Evolutionary conservation across 495 filamentous ascomycete genomes (phyloP), one percentile per base, ranked within the genome.

Genomic region (Penicillium arizonense): DNA sequence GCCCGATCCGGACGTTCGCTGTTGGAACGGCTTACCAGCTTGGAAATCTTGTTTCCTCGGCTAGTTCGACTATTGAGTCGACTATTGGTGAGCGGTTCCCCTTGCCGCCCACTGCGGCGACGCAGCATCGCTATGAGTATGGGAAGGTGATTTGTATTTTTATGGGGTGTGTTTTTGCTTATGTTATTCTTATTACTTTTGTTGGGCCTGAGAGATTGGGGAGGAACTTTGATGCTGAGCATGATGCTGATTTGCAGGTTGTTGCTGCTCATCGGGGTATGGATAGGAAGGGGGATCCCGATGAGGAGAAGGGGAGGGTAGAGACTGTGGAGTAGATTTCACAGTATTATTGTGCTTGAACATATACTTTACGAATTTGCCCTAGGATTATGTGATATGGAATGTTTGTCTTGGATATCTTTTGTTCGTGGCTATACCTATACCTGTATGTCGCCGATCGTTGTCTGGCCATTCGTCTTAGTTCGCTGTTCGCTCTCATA

Each of bases 81-180:
- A 91, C 85, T 0, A 87, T 92, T 54, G 90, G 91, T 34, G 80
- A 91, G 69, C 77, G 82, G 4, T 96, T 94, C 70, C 89, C 89
- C 0, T 74, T 96, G 3, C 79, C 85, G 5, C 76, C 78, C 0
- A 77, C 77, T 2, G 62, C 74, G 10, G 69, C 68, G 16, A 60
- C 49, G 0, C 16, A 58, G 37, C 73, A 74, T 5, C 73, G 90
- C 24, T 96, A 92, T 64, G 72, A 90, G 43, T 96, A 96, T 47
- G 91, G 92, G 11, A 87, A 87, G 55, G 91, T 96, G 4, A 92
- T 96, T 57, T 90, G 88, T 52, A 94, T 96, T 59, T 92, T 96
- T 67, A 90, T 96, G 88, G 92, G 82, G 3, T 92, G 89, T 58
- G 92, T 96, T n/a, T 96, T 85, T 68, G 86, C 69, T 5, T 96